Evolutionary conservation across 257 asterid species (phyloP), one percentile per base, ranked within the genome.

Genomic region (Handroanthus guayacan): DNA sequence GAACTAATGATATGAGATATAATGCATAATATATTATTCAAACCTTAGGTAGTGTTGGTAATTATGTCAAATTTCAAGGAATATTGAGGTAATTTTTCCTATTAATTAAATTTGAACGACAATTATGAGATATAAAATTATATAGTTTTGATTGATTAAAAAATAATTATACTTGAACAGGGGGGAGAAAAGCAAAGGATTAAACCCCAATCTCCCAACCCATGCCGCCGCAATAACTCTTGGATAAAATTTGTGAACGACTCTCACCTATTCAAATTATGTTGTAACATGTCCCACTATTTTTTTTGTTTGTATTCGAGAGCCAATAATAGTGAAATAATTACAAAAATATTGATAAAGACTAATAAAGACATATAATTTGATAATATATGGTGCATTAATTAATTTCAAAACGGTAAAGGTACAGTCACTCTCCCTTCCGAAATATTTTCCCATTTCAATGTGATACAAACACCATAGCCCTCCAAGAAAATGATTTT

Each of bases 401-500:
- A 25, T 25, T 25, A 25, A 25, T 52, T 52, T 52, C 58, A 52
- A 52, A 52, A 18, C 20, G 5, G 3, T 2, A 6, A 17, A n/a
- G 5, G 62, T 56, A 18, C 18, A 56, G 62, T 56, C 34, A 11
- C 37, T 56, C 0, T 56, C 62, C 36, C 36, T 25, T 5, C 38
- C 64, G 0, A 16, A 16, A 3, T 8, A 20, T 9, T 57, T 57
- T 20, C 39, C 38, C 3, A 18, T 57, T 57, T 57, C 64, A 2
- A 57, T 9, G 63, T 14, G 2, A 3, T 57, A 39, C 45, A 41
- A 5, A 41, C 45, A 41, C 45, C 45, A 41, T 12, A 2, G 9
- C 13, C 4, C 44, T 18, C 10, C 54, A 64, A 64, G 70, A 64
- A 64, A 64, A 41, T 64, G 70, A 64, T 64, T 45, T 14, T 39